These are phyloP conservation scores for Pseudopithomyces maydicus DNA, from an alignment of 2,329 filamentous ascomycete species.

Conservation along the genomic window DNA sequence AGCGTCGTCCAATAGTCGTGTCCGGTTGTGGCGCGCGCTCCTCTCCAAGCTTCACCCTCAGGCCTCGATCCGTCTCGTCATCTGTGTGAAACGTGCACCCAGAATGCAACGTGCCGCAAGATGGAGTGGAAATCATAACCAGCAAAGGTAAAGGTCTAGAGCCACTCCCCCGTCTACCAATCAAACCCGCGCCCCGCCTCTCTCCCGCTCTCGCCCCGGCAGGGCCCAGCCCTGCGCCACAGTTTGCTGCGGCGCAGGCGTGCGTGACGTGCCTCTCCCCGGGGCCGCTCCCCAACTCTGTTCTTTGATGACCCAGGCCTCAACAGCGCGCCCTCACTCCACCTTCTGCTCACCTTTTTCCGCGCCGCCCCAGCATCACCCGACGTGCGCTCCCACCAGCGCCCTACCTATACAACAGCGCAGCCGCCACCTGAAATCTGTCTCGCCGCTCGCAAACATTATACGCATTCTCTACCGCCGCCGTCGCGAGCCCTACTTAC, in stretches of 20 bases:
- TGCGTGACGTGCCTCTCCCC: conserved; percentile 12
- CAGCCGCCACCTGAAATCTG: conserved; percentile 20
- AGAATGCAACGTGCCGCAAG: no score
- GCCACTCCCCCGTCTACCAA: background rate
- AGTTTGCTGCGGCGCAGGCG: conserved; percentile 22
- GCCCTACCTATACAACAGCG: conserved; percentile 35
- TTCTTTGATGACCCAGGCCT: conserved; percentile 11
- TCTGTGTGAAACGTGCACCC: no score
- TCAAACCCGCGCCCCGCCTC: background rate
- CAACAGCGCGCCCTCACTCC: conserved; percentile 11
- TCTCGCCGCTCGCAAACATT: conserved; percentile 25
- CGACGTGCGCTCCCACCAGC: conserved; percentile 25
- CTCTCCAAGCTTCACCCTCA: no score
- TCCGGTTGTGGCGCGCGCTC: no score
- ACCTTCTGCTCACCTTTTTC: conserved; percentile 24
- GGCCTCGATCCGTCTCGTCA: no score
- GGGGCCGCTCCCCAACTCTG: background rate
- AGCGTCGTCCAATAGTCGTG: background rate
- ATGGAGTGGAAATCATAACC: no score
- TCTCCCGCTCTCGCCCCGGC: no score
- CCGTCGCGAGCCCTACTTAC: no score
- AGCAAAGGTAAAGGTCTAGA: background rate
- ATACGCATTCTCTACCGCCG: conserved; percentile 15
- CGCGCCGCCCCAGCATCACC: conserved; percentile 30
- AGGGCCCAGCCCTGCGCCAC: conserved; percentile 1